These are phyloP conservation scores for Barbatosphaeria neglecta DNA, from an alignment of 495 filamentous ascomycete species.

Conservation along the genomic window DNA sequence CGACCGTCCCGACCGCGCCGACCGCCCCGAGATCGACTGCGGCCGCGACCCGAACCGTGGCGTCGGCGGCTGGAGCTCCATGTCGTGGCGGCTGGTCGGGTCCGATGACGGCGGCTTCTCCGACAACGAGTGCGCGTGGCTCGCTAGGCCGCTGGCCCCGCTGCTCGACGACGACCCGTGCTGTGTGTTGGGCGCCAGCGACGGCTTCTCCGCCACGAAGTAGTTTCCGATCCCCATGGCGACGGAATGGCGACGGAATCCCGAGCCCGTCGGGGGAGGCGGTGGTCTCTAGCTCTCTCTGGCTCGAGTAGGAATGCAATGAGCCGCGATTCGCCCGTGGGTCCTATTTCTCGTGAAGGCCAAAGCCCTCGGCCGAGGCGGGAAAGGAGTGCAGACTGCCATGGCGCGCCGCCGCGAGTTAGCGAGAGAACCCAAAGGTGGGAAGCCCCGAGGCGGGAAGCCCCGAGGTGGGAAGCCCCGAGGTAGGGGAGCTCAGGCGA, in stretches of 20 bases:
- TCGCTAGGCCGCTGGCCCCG: neutral
- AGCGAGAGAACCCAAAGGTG: too few species aligned
- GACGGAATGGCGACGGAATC: slow-evolving; percentile 6
- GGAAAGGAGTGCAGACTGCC: too few species aligned
- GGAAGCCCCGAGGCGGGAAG: too few species aligned
- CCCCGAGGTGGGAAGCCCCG: too few species aligned
- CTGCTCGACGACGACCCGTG: neutral
- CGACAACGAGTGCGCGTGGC: slow-evolving; percentile 7
- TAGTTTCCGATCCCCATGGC: slow-evolving; percentile 51
- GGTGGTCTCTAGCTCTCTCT: neutral
- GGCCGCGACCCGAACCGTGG: slow-evolving; percentile 34
- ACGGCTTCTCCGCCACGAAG: slow-evolving; percentile 44
- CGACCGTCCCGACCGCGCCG: slow-evolving; percentile 30
- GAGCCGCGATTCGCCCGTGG: too few species aligned
- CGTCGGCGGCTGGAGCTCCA: slow-evolving; percentile 35
- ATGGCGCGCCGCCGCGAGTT: too few species aligned
- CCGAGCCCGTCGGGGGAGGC: neutral
- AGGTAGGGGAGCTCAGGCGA: too few species aligned
- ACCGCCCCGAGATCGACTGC: slow-evolving; percentile 36
- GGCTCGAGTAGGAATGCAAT: too few species aligned
- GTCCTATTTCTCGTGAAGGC: too few species aligned
- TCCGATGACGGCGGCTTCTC: slow-evolving; percentile 12
- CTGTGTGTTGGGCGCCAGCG: slow-evolving; percentile 6
- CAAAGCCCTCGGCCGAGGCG: too few species aligned
- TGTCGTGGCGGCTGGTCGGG: slow-evolving; percentile 13